phyloP scores from a whole-genome alignment of 768 basidiomycete genomes.

The Serendipita sp. region DNA sequence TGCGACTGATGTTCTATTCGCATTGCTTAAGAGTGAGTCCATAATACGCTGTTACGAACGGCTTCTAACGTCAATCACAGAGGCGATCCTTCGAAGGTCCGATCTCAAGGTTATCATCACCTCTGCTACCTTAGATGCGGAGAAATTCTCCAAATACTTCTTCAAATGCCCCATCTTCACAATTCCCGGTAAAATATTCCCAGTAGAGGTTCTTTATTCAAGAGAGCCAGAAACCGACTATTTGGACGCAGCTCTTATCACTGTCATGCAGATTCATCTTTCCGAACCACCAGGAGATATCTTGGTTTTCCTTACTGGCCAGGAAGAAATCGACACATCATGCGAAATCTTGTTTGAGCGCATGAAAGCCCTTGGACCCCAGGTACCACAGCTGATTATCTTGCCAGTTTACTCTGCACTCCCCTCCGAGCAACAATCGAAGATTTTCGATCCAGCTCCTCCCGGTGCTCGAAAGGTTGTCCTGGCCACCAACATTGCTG shows the following conservation, averaged over 20 bases:
- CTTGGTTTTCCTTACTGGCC: constrained; percentile 92
- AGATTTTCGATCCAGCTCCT: constrained; percentile 95
- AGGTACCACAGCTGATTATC: constrained; percentile 93
- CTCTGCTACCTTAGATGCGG: constrained; percentile 96
- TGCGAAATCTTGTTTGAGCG: constrained; percentile 97
- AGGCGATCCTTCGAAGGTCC: constrained; percentile 85
- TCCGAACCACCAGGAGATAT: constrained; percentile 96
- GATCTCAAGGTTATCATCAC: constrained; percentile 97
- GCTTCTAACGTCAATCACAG: constrained; percentile 27
- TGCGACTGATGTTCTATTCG: constrained; percentile 95
- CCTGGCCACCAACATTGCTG: constrained; percentile 98
- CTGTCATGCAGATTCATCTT: constrained; percentile 98
- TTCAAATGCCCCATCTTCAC: constrained; percentile 98
- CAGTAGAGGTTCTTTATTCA: constrained; percentile 95
- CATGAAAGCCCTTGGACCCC: constrained; percentile 97
- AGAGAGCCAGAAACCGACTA: constrained; percentile 98
- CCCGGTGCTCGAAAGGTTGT: constrained; percentile 98
- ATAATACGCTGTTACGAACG: constrained; percentile 19
- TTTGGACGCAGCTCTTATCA: constrained; percentile 93
- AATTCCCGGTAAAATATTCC: constrained; percentile 98
- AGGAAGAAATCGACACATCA: constrained; percentile 95
- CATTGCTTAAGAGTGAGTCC: constrained; percentile 66
- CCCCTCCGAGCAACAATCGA: constrained; percentile 93
- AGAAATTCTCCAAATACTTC: constrained; percentile 99
- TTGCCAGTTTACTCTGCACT: constrained; percentile 96